Conservation (phyloP, 2,329 filamentous ascomycete genomes). For the Pyrenochaeta sp. region DNA sequence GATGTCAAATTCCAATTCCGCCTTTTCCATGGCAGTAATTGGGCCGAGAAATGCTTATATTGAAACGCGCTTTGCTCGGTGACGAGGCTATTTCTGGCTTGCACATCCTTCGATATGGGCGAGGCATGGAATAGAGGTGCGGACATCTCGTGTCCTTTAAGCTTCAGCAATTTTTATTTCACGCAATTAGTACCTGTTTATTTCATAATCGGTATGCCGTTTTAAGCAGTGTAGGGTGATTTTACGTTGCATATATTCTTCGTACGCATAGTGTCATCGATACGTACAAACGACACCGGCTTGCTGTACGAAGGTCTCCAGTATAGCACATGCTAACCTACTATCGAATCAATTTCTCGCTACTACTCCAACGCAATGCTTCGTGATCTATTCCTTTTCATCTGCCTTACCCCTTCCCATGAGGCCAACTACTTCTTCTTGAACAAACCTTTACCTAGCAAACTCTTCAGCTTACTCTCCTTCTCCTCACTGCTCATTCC, state of each 20-base stretch:
- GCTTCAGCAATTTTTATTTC: no score
- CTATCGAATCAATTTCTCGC: background rate
- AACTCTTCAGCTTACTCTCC: conserved; percentile 52
- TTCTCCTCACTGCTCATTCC: conserved; percentile 45
- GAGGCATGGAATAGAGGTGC: conserved; percentile 34
- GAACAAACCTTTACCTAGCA: conserved; percentile 48
- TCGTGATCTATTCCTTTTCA: background rate
- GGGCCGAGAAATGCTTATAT: conserved; percentile 96
- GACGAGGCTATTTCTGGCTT: conserved; percentile 41
- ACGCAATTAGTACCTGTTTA: background rate
- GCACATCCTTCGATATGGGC: conserved; percentile 22
- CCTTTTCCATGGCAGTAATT: conserved; percentile 84
- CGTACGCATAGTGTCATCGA: background rate
- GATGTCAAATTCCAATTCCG: conserved; percentile 99
- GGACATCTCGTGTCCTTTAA: conserved; percentile 25
- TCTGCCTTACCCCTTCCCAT: background rate
- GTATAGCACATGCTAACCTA: background rate
- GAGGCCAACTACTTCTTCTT: conserved; percentile 34
- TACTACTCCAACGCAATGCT: background rate
- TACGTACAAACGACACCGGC: background rate
- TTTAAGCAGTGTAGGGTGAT: background rate
- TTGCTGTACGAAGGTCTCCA: background rate
- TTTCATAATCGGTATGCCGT: background rate
- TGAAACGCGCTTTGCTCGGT: conserved; percentile 42
- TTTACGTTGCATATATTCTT: background rate